Evolutionary conservation across 129 eudicot genomes (phyloP), one percentile per base, ranked within the genome.

Genomic region (sunflower (Helianthus annuus)): DNA sequence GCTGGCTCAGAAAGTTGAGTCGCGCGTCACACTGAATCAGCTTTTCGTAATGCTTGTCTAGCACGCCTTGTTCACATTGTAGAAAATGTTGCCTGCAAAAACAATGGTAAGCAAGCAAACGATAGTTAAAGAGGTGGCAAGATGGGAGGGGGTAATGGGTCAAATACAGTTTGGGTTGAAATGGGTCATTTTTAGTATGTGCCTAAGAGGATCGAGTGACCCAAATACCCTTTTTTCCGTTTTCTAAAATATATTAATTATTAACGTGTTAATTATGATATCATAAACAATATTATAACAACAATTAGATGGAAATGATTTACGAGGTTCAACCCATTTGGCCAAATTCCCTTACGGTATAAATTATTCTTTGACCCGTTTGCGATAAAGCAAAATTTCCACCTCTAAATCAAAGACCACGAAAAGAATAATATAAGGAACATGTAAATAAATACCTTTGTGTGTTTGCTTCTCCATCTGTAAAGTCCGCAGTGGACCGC

Each of bases 401-500:
- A 39, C 56, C 66, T 71, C 42, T 17, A 9, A 58, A 29, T 19
- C 42, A 51, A 68, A 76, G 42, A 44, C 27, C 60, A 56, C 48
- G 45, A 56, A 29, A 42, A 76, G 60, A 52, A 11, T 42, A 17
- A 36, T 24, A 77, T 3, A 52, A 77, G 22, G 45, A 66, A 9
- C 40, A 10, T 6, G 51, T 65, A 64, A 22, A 56, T 49, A 29
- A 53, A 54, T 78, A 94, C 99, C 88, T 87, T 48, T 88, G 71
- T 3, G 53, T 68, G 85, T 75, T 88, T 36, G 97, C 97, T 48
- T 90, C 84, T 36, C 96, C 96, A 75, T 71, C 69, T 10, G 99
- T 94, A 76, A 94, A 94, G 86, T 94, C 99, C 44, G 91, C 58
- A 65, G 85, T 78, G 48, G 84, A 89, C 71, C 85, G 81, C 99